These are phyloP conservation scores for Lodderomyces oxycetoniae DNA, from an alignment of 1,139 yeast genomes.

Conservation along the genomic window DNA sequence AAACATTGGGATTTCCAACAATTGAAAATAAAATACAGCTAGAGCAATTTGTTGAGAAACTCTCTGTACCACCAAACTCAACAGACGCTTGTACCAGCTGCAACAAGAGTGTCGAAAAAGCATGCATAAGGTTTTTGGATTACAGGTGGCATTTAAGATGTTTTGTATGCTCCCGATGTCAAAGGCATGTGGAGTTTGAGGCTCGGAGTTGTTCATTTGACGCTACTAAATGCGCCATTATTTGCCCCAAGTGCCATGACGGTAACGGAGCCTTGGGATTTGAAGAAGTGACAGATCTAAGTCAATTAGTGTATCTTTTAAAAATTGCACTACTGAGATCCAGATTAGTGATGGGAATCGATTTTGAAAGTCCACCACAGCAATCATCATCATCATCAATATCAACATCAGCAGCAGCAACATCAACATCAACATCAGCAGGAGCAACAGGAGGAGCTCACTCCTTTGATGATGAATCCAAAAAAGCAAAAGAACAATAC, in stretches of 20 bases:
- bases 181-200: slow-evolving; percentile 25
- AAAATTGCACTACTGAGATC: slow-evolving; percentile 84
- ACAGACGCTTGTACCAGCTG: slow-evolving; percentile 78
- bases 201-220: slow-evolving; percentile 32
- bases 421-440: slow-evolving; percentile 14
- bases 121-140: slow-evolving; percentile 59
- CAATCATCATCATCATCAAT: slow-evolving; percentile 13
- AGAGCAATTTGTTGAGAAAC: slow-evolving; percentile 30
- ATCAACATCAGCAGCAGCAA: slow-evolving; percentile 13
- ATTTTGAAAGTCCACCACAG: slow-evolving; percentile 7
- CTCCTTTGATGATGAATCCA: neutral
- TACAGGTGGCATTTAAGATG: slow-evolving; percentile 82
- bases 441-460: slow-evolving; percentile 29
- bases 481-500: neutral
- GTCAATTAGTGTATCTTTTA: slow-evolving; percentile 70
- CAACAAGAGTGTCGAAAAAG: slow-evolving; percentile 73
- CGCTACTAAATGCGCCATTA: slow-evolving; percentile 25
- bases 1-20: slow-evolving; percentile 6
- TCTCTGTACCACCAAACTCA: slow-evolving; percentile 53
- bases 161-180: slow-evolving; percentile 58
- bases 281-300: slow-evolving; percentile 56
- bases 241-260: slow-evolving; percentile 55
- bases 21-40: slow-evolving; percentile 8
- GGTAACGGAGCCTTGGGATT: slow-evolving; percentile 50
- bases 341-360: slow-evolving; percentile 54